phyloP scores from a whole-genome alignment of 345 rosid genomes.

The Populus alba region DNA sequence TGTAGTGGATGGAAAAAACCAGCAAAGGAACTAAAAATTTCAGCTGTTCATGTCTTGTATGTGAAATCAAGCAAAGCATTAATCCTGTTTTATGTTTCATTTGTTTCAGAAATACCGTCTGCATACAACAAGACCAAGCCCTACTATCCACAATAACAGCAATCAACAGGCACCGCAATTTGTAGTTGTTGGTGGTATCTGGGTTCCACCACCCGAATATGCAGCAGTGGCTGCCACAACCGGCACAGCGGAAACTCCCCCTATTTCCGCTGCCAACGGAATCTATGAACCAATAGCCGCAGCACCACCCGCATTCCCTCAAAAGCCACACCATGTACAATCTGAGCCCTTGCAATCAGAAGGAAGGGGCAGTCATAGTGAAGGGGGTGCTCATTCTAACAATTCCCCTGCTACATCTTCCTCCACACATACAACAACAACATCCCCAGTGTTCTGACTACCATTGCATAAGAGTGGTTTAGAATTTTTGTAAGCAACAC shows the following conservation, averaged over 20 bases:
- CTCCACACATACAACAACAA: slow-evolving; percentile 53
- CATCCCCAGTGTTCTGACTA: slow-evolving; percentile 38
- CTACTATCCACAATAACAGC: slow-evolving; percentile 37
- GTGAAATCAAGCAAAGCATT: not conserved
- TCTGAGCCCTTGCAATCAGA: slow-evolving; percentile 36
- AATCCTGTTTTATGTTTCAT: not conserved
- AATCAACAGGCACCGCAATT: slow-evolving; percentile 68
- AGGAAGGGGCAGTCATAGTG: slow-evolving; percentile 46
- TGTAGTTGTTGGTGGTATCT: slow-evolving; percentile 86
- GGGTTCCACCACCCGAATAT: slow-evolving; percentile 73
- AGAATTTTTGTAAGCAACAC: slow-evolving; percentile 37
- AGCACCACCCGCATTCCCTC: slow-evolving; percentile 6
- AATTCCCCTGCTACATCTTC: slow-evolving; percentile 65
- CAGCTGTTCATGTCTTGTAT: not conserved
- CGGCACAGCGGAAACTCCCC: slow-evolving; percentile 22
- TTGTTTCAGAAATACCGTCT: slow-evolving; percentile 75
- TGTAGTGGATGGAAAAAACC: too few relatives aligned
- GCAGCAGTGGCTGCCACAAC: slow-evolving; percentile 39
- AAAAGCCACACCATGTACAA: slow-evolving; percentile 19
- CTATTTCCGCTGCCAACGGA: slow-evolving; percentile 22
- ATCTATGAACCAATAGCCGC: slow-evolving; percentile 49
- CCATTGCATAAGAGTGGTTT: slow-evolving; percentile 5
- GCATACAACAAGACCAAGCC: slow-evolving; percentile 78
- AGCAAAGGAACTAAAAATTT: not conserved
- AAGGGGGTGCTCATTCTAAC: slow-evolving; percentile 34